Percentiles rank a stretch among this genome's conserved stretches.
Conservation (phyloP, 2,329 filamentous ascomycete genomes). For the Paecilomyces fulvus region DNA sequence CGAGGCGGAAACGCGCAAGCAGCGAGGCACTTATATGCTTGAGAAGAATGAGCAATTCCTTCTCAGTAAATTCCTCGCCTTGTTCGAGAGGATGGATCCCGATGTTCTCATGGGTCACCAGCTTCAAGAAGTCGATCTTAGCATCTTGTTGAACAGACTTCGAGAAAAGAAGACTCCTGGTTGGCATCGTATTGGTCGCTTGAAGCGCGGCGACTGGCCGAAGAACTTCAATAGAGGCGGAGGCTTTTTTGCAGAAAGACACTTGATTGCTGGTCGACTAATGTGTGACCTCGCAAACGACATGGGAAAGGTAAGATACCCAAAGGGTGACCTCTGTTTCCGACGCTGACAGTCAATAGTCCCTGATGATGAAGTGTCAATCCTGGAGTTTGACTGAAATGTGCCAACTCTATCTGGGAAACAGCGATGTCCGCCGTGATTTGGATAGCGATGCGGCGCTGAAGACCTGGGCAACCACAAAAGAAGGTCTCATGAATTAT, state of each 20-base stretch:
- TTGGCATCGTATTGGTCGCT: conserved; percentile 86
- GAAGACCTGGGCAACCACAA: conserved; percentile 75
- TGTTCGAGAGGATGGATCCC: conserved; percentile 80
- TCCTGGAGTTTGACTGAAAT: conserved; percentile 98
- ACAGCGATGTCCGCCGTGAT: conserved; percentile 65
- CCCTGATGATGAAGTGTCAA: conserved; percentile 92
- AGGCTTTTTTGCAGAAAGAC: conserved; percentile 86
- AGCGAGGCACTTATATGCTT: conserved; percentile 67
- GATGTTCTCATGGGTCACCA: conserved; percentile 92
- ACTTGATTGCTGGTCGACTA: conserved; percentile 78
- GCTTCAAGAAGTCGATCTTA: conserved; percentile 95
- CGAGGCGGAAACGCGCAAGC: conserved; percentile 65
- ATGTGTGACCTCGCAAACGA: conserved; percentile 94
- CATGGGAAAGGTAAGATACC: conserved; percentile 61
- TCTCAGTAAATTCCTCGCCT: conserved; percentile 78
- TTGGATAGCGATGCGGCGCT: conserved; percentile 82
- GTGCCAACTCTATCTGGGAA: conserved; percentile 79
- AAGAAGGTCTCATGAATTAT: conserved; percentile 84
- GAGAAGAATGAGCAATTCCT: conserved; percentile 79
- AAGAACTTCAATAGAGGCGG: conserved; percentile 75
- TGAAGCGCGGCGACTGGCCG: conserved; percentile 81
- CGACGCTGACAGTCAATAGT: conserved; percentile 38
- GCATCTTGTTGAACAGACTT: conserved; percentile 76
- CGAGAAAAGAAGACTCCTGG: conserved; percentile 85
- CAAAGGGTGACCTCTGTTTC: background rate